Evolutionary conservation across 768 basidiomycete genomes (phyloP).

Genomic region (Leccinum incarnatum): DNA sequence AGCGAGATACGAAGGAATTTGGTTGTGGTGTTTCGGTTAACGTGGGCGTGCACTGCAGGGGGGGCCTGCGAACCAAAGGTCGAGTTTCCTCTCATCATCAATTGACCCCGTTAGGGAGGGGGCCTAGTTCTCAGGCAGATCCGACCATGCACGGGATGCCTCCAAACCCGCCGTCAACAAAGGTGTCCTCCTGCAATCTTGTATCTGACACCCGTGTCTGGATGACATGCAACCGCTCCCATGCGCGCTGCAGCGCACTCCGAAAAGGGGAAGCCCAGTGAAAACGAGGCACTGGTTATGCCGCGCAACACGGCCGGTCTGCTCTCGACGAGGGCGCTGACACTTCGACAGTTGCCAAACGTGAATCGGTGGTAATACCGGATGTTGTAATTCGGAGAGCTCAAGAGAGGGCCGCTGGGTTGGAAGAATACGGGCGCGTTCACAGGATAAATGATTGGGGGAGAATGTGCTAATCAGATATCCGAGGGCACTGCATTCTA

Average conservation of each 20-base stretch:
- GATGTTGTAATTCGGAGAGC: constrained; percentile 6
- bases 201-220: constrained; percentile 17
- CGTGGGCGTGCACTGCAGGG: constrained; percentile 8
- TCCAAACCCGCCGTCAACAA: constrained; percentile 16
- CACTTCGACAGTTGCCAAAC: constrained; percentile 1
- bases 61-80: constrained; percentile 15
- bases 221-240: constrained; percentile 17
- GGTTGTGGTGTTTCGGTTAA: constrained; percentile 18
- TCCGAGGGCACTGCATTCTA: constrained; percentile 37
- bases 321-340: constrained; percentile 7
- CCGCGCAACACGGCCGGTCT: constrained; percentile 1
- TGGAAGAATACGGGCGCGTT: constrained; percentile 14
- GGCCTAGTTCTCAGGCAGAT: constrained; percentile 30
- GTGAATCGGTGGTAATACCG: constrained; percentile 9
- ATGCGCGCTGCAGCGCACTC: constrained; percentile 2
- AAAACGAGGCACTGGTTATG: constrained; percentile 3
- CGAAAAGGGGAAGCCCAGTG: constrained; percentile 4
- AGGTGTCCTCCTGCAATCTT: constrained; percentile 4
- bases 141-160: constrained; percentile 18
- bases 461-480: constrained; percentile 32
- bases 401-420: constrained; percentile 25
- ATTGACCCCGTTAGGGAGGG: constrained; percentile 14
- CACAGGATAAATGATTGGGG: constrained; percentile 27
- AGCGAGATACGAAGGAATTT: constrained; percentile 4
- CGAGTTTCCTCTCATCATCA: constrained; percentile 17